Evolutionary conservation across 2,329 filamentous ascomycete genomes (phyloP).

Genomic region (Cordyceps javanica): DNA sequence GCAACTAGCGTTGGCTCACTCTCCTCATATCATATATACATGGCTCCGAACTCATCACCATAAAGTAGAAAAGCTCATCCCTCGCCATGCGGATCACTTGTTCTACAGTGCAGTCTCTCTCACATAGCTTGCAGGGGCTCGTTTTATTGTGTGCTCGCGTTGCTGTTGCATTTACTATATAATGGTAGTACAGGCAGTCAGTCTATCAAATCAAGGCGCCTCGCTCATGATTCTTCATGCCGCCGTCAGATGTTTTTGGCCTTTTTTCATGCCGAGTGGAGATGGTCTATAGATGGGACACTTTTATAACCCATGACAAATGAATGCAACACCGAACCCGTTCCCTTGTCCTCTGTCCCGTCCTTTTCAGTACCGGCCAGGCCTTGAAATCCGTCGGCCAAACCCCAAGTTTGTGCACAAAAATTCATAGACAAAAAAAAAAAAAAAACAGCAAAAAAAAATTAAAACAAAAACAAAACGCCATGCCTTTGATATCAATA

Average conservation of each 20-base stretch:
- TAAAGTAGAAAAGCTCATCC: too few species aligned
- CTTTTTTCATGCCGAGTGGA: constrained; percentile 41
- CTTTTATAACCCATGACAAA: constrained; percentile 3
- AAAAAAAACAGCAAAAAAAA: neutral
- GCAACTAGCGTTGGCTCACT: too few species aligned
- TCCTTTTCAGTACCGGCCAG: neutral
- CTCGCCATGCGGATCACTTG: too few species aligned
- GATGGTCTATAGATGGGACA: constrained; percentile 37
- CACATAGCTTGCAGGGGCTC: neutral
- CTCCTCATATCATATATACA: too few species aligned
- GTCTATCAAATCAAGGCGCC: constrained; percentile 10
- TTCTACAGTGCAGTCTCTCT: neutral
- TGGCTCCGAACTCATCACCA: too few species aligned
- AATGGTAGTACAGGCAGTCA: constrained; percentile 13
- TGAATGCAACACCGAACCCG: neutral
- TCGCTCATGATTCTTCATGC: constrained; percentile 9
- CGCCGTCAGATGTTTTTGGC: constrained; percentile 15
- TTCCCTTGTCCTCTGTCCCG: neutral
- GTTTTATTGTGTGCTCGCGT: neutral
- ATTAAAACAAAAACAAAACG: constrained; percentile 7
- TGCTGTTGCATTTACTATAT: constrained; percentile 9
- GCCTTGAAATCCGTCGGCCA: constrained; percentile 2
- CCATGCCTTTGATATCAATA: constrained; percentile 12
- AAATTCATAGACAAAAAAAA: constrained; percentile 9
- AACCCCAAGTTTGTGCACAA: neutral